These are phyloP conservation scores for Leishmania lainsoni DNA, from an alignment of 208 protist genomes.

Conservation along the genomic window DNA sequence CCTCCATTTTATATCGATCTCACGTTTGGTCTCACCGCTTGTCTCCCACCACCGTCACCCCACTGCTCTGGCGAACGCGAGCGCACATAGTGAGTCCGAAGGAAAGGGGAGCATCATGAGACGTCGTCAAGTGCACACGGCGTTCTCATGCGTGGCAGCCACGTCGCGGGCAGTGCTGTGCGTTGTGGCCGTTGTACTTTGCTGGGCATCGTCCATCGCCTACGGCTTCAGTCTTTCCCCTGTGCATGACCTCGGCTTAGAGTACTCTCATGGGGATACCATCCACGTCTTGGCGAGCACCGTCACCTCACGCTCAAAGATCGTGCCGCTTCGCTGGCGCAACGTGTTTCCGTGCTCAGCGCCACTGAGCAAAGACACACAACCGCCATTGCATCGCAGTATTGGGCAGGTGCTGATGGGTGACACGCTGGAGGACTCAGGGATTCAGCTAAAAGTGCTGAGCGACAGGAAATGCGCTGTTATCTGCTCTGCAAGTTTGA, in stretches of 20 bases:
- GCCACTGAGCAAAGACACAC: not conserved
- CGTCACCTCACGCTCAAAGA: constrained; percentile 20
- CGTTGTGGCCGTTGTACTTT: constrained; percentile 8
- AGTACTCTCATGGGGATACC: not conserved
- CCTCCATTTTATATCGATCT: not conserved
- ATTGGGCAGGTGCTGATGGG: constrained; percentile 27
- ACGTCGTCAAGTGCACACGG: not conserved
- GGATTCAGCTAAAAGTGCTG: constrained; percentile 8
- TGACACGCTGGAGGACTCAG: constrained; percentile 18
- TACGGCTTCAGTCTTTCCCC: constrained; percentile 18
- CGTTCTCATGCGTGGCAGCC: not conserved
- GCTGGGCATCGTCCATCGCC: not conserved
- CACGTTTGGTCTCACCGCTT: not conserved
- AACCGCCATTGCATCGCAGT: constrained; percentile 7
- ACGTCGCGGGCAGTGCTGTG: not conserved
- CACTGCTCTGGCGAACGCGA: not conserved
- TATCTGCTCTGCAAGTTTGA: constrained; percentile 15
- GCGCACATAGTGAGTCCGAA: not conserved
- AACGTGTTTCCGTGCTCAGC: constrained; percentile 19
- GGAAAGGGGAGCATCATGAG: not conserved
- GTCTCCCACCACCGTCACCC: not conserved
- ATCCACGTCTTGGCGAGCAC: constrained; percentile 20
- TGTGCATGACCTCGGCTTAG: constrained; percentile 16
- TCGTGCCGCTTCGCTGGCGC: constrained; percentile 19
- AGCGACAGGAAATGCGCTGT: not conserved